These are phyloP conservation scores for Termitomyces heimii DNA, from an alignment of 768 basidiomycete genomes.

Conservation along the genomic window DNA sequence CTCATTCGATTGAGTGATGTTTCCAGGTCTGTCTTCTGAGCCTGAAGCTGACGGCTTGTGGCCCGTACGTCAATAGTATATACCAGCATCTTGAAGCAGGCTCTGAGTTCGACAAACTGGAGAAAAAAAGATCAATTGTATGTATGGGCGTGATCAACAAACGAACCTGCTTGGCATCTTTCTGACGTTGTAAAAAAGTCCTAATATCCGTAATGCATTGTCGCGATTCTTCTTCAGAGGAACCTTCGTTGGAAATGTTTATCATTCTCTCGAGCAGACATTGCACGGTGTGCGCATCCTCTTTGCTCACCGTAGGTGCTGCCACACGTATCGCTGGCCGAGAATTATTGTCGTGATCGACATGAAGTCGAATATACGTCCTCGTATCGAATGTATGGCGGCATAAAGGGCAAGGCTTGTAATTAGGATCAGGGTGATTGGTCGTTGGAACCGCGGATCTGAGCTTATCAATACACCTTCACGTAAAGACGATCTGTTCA, in stretches of 20 bases:
- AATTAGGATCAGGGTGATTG: constrained; percentile 6
- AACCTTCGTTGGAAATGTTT: constrained; percentile 49
- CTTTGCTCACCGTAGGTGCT: constrained; percentile 34
- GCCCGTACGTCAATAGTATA: constrained; percentile 38
- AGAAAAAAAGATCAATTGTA: neutral
- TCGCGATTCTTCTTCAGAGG: constrained; percentile 42
- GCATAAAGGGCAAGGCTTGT: constrained; percentile 53
- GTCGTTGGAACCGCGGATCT: constrained; percentile 23
- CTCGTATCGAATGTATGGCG: constrained; percentile 43
- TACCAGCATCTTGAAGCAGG: constrained; percentile 41
- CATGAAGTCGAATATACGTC: constrained; percentile 43
- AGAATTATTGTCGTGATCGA: constrained; percentile 41
- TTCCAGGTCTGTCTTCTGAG: constrained; percentile 26
- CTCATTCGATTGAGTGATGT: constrained; percentile 24
- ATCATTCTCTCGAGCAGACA: constrained; percentile 49
- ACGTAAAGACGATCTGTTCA: constrained; percentile 3
- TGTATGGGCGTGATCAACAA: neutral
- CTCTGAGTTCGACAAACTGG: constrained; percentile 48
- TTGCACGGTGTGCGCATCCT: constrained; percentile 1
- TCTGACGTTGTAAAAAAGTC: constrained; percentile 39
- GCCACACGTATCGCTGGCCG: constrained; percentile 18
- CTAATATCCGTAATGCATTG: constrained; percentile 45
- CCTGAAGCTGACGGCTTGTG: constrained; percentile 29
- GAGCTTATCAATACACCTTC: constrained; percentile 52
- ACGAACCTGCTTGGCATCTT: constrained; percentile 36